Evolutionary conservation across 1,284 basidiomycete species (phyloP), one percentile per base, ranked within the genome.

Genomic region (Boletus coffeatus): DNA sequence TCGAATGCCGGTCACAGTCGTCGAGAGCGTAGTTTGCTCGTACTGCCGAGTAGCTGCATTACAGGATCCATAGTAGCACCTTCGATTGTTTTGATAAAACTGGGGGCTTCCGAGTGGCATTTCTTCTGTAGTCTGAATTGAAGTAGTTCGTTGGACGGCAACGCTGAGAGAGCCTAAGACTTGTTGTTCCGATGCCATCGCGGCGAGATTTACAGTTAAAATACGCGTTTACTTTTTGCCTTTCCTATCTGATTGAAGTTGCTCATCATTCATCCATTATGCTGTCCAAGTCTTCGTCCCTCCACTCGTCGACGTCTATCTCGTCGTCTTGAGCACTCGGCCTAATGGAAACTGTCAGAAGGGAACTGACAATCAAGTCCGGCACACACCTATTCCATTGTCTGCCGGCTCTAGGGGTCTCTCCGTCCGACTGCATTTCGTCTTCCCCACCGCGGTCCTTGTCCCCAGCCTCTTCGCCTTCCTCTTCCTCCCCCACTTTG

Each of bases 61-160:
- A 96, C 81, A 1, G 81, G 84, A 14, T 90, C 87, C 78, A 94
- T 88, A 2, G 29, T 88, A 2, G 29, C 88, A 29, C 78, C 77
- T 72, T 97, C 94, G 59, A 98, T 81, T 67, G 87, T 83, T 34
- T 85, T 83, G 71, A 98, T 96, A 75, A 98, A 98, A 61, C 78
- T 81, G 53, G 98, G 80, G 1, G 91, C 95, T 69, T 98, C 96
- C 1, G 85, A 79, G 72, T 92, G 95, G 78, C 96, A 98, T 68
- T 89, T 90, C 76, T 92, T 94, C 61, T 85, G 87, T 53, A 97
- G 79, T n/a, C 88, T 85, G 6, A 96, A 80, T 63, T 86, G 83
- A 39, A 88, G 82, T 55, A 92, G 76, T 62, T 91, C 81, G 66
- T 84, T 79, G 55, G 83, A 82, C 67, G 92, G 84, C 34, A 92